phyloP scores from a whole-genome alignment of 768 basidiomycete species.

The Xerocomellus dryophilus region DNA sequence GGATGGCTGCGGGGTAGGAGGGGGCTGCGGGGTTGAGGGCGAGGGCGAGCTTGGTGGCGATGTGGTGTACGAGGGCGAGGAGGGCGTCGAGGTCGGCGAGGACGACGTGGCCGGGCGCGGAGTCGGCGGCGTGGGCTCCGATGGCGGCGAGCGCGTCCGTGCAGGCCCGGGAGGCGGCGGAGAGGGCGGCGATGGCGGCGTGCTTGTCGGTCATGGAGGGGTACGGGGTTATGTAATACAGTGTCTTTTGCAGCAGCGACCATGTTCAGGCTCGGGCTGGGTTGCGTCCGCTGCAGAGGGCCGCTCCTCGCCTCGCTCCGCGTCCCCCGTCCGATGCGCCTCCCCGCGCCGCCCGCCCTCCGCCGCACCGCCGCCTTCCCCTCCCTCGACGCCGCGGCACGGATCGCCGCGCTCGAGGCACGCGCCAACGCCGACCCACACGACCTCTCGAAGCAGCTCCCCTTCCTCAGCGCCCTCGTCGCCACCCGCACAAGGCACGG shows the following conservation, averaged over 20 bases:
- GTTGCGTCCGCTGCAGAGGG: not conserved
- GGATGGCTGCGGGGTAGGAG: constrained; percentile 47
- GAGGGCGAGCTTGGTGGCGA: constrained; percentile 61
- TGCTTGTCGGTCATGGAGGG: too few species aligned
- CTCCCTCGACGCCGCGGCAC: constrained; percentile 62
- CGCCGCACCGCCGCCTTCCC: constrained; percentile 19
- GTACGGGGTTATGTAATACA: not conserved
- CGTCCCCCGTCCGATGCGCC: not conserved
- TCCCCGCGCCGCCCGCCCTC: not conserved
- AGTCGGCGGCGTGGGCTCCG: not conserved
- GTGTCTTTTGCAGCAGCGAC: not conserved
- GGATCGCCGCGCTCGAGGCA: constrained; percentile 71
- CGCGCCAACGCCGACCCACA: constrained; percentile 73
- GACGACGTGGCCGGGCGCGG: constrained; percentile 34
- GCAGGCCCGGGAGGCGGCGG: constrained; percentile 18
- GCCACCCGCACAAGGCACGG: constrained; percentile 64
- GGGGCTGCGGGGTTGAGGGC: constrained; percentile 58
- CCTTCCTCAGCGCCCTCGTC: constrained; percentile 63
- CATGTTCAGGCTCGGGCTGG: constrained; percentile 6
- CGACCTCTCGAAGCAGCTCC: constrained; percentile 66
- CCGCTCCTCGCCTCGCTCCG: not conserved
- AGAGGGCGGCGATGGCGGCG: constrained; percentile 15
- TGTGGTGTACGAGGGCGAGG: constrained; percentile 53
- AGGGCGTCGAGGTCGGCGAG: constrained; percentile 56
- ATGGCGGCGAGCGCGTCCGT: constrained; percentile 16